Conservation (phyloP, 2,329 filamentous ascomycete species). For the Trichoderma sp. region DNA sequence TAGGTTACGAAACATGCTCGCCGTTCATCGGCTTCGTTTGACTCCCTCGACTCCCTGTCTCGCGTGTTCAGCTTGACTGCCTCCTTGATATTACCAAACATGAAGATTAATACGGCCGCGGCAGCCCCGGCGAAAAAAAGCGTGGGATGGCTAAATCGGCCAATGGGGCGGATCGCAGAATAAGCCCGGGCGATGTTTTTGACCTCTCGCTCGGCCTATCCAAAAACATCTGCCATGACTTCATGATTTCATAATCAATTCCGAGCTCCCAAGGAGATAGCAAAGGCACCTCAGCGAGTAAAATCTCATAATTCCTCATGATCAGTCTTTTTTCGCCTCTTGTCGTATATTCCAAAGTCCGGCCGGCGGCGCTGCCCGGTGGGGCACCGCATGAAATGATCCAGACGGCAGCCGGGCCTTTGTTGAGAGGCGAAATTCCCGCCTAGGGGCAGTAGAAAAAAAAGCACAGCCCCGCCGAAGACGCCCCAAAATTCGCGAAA, state of each 20-base stretch:
- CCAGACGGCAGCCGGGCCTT: conserved; percentile 7
- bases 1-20: neutral
- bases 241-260: neutral
- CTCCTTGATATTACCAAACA: neutral
- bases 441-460: neutral
- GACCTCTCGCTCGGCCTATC: conserved; percentile 14
- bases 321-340: neutral
- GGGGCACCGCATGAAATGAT: neutral
- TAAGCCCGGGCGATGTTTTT: neutral
- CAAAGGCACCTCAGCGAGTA: neutral
- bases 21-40: neutral
- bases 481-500: conserved; percentile 23
- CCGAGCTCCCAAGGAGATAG: neutral
- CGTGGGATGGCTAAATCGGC: conserved; percentile 18
- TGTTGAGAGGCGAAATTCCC: conserved; percentile 20
- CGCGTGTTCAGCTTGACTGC: neutral
- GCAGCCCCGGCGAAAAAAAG: conserved; percentile 15
- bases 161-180: neutral
- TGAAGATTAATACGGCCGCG: conserved; percentile 17
- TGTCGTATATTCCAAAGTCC: neutral
- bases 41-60: neutral
- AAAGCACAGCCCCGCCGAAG: conserved; percentile 24
- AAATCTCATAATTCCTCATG: neutral
- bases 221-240: conserved; percentile 9
- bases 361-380: conserved; percentile 13